Conservation (phyloP, 2,329 filamentous ascomycete species). For the Juglanconis juglandina region DNA sequence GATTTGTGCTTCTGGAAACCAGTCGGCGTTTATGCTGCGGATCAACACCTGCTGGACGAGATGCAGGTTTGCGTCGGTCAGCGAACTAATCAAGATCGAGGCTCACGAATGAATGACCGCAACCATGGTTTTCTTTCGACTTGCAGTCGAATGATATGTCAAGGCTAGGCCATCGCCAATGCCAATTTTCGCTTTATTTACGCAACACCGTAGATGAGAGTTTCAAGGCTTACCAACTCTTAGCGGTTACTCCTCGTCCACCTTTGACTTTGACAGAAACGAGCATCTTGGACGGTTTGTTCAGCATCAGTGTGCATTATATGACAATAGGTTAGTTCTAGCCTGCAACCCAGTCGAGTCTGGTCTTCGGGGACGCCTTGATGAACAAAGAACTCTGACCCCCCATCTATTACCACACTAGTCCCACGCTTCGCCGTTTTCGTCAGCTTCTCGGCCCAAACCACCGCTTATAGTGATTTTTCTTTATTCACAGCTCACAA, state of each 20-base stretch:
- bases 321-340: slow-evolving; percentile 10
- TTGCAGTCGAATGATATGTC: background rate
- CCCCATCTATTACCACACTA: background rate
- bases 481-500: slow-evolving; percentile 7
- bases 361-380: background rate
- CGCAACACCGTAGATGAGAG: too few relatives aligned
- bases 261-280: background rate
- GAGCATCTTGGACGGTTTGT: background rate
- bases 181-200: too few relatives aligned
- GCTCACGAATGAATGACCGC: background rate
- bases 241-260: too few relatives aligned
- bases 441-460: background rate
- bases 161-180: too few relatives aligned
- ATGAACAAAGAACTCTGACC: slow-evolving; percentile 10
- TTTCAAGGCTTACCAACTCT: too few relatives aligned
- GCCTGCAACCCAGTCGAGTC: background rate
- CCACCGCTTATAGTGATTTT: background rate
- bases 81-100: background rate
- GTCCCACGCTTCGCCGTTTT: slow-evolving; percentile 6
- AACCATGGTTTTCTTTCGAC: background rate
- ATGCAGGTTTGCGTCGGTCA: background rate
- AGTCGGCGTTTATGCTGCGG: background rate
- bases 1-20: background rate
- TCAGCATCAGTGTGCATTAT: background rate
- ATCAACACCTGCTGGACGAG: too few relatives aligned